Evolutionary conservation across 192 early-diverging fungal species (phyloP).

Genomic region (Chytriomyces sp.): DNA sequence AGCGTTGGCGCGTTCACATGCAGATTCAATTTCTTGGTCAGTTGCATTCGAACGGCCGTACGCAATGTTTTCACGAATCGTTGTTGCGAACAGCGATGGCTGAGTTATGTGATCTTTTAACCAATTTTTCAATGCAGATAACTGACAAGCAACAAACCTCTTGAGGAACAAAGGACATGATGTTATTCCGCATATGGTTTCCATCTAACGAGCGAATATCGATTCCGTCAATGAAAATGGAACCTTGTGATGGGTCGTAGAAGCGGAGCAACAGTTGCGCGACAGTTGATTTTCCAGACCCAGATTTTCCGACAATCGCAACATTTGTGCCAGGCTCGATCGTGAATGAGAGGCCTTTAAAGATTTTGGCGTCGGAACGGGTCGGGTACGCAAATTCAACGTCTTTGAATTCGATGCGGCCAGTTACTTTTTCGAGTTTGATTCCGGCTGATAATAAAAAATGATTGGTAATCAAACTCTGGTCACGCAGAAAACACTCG

Average conservation of each 20-base stretch:
- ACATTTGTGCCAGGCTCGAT: constrained; percentile 77
- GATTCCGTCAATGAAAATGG: constrained; percentile 43
- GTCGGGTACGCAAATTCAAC: constrained; percentile 48
- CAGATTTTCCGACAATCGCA: constrained; percentile 83
- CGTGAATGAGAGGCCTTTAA: constrained; percentile 70
- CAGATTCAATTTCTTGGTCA: constrained; percentile 61
- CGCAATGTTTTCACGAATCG: constrained; percentile 86
- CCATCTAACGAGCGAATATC: constrained; percentile 21
- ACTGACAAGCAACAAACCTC: too few species aligned
- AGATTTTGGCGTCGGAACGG: constrained; percentile 79
- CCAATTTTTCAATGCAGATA: too few species aligned
- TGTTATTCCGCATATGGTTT: constrained; percentile 16
- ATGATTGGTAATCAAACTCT: not conserved
- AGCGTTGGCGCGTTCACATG: constrained; percentile 66
- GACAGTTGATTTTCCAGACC: constrained; percentile 81
- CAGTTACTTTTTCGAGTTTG: constrained; percentile 27
- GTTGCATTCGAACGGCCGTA: constrained; percentile 74
- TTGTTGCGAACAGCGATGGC: constrained; percentile 89
- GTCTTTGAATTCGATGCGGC: constrained; percentile 47
- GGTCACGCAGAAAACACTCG: not conserved
- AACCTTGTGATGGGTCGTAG: constrained; percentile 58
- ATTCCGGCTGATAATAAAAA: constrained; percentile 14
- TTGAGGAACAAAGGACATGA: constrained; percentile 43
- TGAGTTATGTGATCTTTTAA: too few species aligned
- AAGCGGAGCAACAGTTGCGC: constrained; percentile 82